phyloP scores from a whole-genome alignment of 1,139 yeast species.

The Waltiozyma sp. region DNA sequence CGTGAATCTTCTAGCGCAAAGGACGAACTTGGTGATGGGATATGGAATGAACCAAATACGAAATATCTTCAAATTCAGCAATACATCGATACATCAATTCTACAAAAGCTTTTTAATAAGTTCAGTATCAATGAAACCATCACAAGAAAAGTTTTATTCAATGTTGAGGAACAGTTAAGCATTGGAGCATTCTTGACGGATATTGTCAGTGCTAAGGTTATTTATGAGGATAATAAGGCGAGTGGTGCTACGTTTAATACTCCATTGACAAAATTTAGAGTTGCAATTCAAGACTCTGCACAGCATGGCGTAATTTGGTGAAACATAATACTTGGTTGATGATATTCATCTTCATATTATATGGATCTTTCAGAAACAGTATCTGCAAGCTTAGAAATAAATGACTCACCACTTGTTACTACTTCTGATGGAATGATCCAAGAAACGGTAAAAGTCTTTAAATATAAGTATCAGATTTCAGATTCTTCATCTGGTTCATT shows the following conservation, averaged over 20 bases:
- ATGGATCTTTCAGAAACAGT: too few species aligned
- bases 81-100: not conserved
- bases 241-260: not conserved
- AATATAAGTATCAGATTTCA: too few species aligned
- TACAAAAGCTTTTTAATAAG: not conserved
- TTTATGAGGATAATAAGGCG: not conserved
- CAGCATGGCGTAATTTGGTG: not conserved
- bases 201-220: not conserved
- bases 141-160: not conserved
- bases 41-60: not conserved
- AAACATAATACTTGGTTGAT: too few species aligned
- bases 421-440: too few species aligned
- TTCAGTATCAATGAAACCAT: not conserved
- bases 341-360: too few species aligned
- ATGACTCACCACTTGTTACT: too few species aligned
- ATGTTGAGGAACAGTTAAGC: not conserved
- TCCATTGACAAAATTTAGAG: not conserved
- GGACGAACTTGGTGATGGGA: not conserved
- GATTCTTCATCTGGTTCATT: too few species aligned
- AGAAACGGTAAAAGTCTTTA: too few species aligned
- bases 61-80: not conserved
- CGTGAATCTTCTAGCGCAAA: not conserved
- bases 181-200: not conserved
- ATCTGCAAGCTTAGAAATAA: too few species aligned
- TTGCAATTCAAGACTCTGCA: not conserved